Conservation (phyloP, 805 yeast genomes). For the Lipomyces anomalus region DNA sequence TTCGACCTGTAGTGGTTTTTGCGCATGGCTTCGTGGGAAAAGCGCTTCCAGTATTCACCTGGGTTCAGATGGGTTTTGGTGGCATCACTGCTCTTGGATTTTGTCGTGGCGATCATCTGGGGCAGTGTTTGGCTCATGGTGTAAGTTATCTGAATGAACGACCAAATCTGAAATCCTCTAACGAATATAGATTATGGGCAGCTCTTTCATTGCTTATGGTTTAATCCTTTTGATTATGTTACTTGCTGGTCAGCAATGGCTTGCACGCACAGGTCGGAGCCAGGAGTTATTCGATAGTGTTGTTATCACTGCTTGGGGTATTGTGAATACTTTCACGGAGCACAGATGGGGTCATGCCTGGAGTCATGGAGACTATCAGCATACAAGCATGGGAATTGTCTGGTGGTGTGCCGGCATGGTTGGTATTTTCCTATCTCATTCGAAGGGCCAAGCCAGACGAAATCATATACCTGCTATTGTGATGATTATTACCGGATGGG, state of each 20-base stretch:
- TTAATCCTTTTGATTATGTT: constrained; percentile 61
- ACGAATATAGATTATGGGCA: constrained; percentile 65
- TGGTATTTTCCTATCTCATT: constrained; percentile 69
- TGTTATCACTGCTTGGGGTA: constrained; percentile 84
- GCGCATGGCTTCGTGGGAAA: constrained; percentile 35
- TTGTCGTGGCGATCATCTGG: constrained; percentile 76
- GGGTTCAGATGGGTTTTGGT: constrained; percentile 76
- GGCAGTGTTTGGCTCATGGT: constrained; percentile 96
- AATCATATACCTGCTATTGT: constrained; percentile 76
- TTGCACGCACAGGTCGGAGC: constrained; percentile 42
- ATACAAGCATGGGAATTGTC: constrained; percentile 82
- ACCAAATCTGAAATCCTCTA: too few species aligned
- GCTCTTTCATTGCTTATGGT: constrained; percentile 78
- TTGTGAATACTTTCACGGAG: constrained; percentile 91
- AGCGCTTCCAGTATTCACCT: constrained; percentile 45
- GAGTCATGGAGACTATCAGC: constrained; percentile 87
- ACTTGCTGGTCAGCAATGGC: constrained; percentile 59
- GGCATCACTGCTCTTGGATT: constrained; percentile 82
- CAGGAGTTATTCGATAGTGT: constrained; percentile 83
- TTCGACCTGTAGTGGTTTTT: constrained; percentile 30
- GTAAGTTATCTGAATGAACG: constrained; percentile 9
- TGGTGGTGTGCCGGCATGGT: constrained; percentile 95
- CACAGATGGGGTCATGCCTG: constrained; percentile 95
- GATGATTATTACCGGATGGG: constrained; percentile 83
- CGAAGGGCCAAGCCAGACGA: constrained; percentile 43